Evolutionary conservation across 2,329 filamentous ascomycete species (phyloP).

Genomic region (Apiospora malaysiana): DNA sequence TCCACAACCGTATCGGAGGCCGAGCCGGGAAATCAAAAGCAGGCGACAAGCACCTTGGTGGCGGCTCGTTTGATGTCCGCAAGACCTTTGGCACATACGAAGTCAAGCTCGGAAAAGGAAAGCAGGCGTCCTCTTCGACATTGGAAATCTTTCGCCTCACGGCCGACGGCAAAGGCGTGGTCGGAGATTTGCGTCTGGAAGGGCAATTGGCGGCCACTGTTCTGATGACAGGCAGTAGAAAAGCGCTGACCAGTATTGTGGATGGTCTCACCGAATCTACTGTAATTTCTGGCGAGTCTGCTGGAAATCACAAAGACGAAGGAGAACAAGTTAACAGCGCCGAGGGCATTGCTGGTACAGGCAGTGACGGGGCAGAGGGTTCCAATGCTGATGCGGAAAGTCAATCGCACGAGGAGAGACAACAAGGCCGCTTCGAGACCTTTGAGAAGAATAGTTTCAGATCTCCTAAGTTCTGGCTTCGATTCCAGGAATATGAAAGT

Average conservation of each 20-base stretch:
- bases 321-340: not conserved
- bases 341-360: not conserved
- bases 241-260: constrained; percentile 26
- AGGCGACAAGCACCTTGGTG: constrained; percentile 20
- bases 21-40: constrained; percentile 22
- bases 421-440: constrained; percentile 27
- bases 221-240: constrained; percentile 31
- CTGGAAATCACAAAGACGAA: constrained; percentile 1
- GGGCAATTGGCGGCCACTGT: constrained; percentile 27
- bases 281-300: not conserved
- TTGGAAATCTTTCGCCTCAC: constrained; percentile 34
- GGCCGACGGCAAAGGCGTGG: constrained; percentile 28
- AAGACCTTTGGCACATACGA: constrained; percentile 31
- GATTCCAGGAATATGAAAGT: constrained; percentile 27
- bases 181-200: constrained; percentile 27
- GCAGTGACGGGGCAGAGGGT: constrained; percentile 23
- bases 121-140: constrained; percentile 12
- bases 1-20: constrained; percentile 33
- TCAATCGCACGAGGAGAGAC: not conserved
- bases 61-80: constrained; percentile 28
- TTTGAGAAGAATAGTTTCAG: constrained; percentile 35
- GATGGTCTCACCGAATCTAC: not conserved
- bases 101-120: constrained; percentile 26
- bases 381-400: constrained; percentile 1
- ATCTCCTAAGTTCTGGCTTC: constrained; percentile 34